Base-by-base conservation (phyloP, 768 basidiomycete species). In the Russula virescens region DNA sequence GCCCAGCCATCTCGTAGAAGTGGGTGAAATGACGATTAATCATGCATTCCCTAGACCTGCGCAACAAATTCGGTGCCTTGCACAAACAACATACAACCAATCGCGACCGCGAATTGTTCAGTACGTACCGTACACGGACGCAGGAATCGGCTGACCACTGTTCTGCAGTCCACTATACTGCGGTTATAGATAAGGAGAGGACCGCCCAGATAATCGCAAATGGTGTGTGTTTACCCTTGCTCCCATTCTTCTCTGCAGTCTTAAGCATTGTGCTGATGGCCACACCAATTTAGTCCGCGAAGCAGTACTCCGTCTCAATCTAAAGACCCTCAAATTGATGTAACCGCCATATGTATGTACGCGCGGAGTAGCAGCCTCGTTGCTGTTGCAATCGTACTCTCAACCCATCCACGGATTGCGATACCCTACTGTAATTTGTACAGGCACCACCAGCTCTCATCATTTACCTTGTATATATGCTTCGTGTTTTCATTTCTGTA, bases 111-210 rank as follows among this genome's bases (percentile, higher is more conserved):
- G 88, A 89, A 64, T 74, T 89, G 18, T 88, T 85, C 70, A 83
- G 90, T 91, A 68, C 61, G 86, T 74, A 34, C 19, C 50, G 25
- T 48, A 47, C 48, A 48, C 8, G 28, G 48, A 40, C 10, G 23
- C 25, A 63, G 40, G 34, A 52, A 34, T 34, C 35, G 28, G 28
- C 51, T 34, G 38, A 40, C 61, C 8, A 40, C 47, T 54, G 64
- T 46, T 60, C 51, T 46, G 40, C 65, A 92, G 90, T 89, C 58
- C 89, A 92, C 73, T 78, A 86, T 60, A 92, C 90, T 11, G 81
- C 88, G 56, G 90, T 92, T 53, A 90, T 86, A n/a, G 89, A 92
- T 74, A 90, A 87, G 62, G 80, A 81, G 71, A 78, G 80, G 66
- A 92, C 90, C 42, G 78, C 81, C 43, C 85, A 80, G 18, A 91